phyloP scores from a whole-genome alignment of 306 rosid genomes.

The Luffa aegyptiaca region DNA sequence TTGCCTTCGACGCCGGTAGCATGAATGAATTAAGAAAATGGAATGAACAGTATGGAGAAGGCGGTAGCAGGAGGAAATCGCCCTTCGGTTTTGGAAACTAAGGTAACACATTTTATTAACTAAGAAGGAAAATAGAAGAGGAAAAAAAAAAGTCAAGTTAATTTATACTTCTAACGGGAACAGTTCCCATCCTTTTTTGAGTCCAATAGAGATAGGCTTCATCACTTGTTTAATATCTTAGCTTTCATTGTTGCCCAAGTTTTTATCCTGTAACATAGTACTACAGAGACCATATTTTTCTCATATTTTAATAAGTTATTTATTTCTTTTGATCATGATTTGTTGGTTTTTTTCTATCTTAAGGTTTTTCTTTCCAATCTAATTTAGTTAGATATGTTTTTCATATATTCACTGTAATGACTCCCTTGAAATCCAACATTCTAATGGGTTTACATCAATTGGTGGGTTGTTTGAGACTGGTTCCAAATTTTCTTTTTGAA shows the following conservation, averaged over 20 bases:
- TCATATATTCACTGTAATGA: too few relatives aligned
- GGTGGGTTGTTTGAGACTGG: too few relatives aligned
- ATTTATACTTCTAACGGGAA: background rate
- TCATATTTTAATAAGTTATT: background rate
- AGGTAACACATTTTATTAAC: constrained; percentile 4
- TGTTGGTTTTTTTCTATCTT: background rate
- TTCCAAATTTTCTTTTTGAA: too few relatives aligned
- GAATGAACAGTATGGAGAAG: constrained; percentile 97
- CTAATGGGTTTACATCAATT: too few relatives aligned
- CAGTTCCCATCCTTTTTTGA: background rate
- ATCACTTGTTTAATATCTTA: background rate
- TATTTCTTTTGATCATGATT: background rate
- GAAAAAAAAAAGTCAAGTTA: background rate
- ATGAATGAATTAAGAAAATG: constrained; percentile 94
- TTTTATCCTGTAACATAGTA: background rate
- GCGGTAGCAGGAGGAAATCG: constrained; percentile 80
- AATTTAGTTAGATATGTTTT: too few relatives aligned
- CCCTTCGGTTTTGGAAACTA: constrained; percentile 74
- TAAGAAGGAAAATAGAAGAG: background rate
- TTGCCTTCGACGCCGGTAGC: constrained; percentile 82
- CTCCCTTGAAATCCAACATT: too few relatives aligned
- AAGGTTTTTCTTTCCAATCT: too few relatives aligned
- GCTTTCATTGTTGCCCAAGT: background rate
- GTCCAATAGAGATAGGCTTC: background rate
- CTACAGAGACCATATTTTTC: background rate